Conservation (phyloP, 179 eudicot genomes). For the Heliamphora ciliata region DNA sequence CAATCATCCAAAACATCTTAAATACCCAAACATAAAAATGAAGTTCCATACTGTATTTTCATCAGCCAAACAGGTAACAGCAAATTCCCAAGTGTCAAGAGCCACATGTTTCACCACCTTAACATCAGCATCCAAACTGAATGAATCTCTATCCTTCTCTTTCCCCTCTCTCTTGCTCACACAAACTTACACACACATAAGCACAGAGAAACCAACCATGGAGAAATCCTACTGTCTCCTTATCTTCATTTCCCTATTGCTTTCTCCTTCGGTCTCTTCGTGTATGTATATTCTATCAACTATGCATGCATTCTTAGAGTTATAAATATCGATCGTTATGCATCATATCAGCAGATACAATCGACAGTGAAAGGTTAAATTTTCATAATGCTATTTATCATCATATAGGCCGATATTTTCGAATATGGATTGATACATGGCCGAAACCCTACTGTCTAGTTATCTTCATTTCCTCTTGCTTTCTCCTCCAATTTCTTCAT, state of each 20-base stretch:
- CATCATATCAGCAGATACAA: too few relatives aligned
- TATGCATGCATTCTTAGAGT: too few relatives aligned
- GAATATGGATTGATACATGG: too few relatives aligned
- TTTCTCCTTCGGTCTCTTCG: not conserved
- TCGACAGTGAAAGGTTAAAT: too few relatives aligned
- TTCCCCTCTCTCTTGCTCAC: not conserved
- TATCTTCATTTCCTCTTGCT: not conserved
- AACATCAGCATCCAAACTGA: not conserved
- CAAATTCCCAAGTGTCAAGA: not conserved
- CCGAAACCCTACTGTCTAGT: not conserved
- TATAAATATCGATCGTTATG: too few relatives aligned
- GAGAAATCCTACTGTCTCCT: not conserved
- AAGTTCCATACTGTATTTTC: not conserved
- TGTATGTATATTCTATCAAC: not conserved
- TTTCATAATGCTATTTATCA: too few relatives aligned
- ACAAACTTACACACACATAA: not conserved
- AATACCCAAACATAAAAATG: not conserved
- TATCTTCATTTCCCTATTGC: not conserved
- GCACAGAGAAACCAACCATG: not conserved
- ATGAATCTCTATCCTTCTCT: constrained; percentile 10
- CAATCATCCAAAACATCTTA: not conserved
- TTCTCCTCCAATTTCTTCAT: not conserved
- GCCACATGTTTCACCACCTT: not conserved
- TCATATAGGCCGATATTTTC: too few relatives aligned
- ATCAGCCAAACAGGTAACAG: constrained; percentile 6